Evolutionary conservation across 2,329 filamentous ascomycete genomes (phyloP).

Genomic region (Pseudofabraea citricarpa): DNA sequence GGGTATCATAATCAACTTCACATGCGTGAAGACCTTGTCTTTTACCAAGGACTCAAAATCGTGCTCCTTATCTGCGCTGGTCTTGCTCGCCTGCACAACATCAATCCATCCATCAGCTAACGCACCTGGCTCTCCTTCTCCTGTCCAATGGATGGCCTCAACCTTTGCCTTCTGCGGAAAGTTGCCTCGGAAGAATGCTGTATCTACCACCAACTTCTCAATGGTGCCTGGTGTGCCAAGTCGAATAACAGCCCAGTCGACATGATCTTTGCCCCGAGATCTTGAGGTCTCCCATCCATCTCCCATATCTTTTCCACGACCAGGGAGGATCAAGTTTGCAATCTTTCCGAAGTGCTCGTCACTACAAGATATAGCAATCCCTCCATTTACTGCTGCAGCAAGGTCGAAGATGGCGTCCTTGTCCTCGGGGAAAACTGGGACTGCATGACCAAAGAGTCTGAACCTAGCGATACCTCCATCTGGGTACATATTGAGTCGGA

Average conservation of each 20-base stretch:
- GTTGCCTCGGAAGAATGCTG: constrained; percentile 79
- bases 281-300: constrained; percentile 84
- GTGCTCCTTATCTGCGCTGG: constrained; percentile 69
- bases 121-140: constrained; percentile 47
- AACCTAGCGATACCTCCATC: constrained; percentile 82
- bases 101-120: constrained; percentile 60
- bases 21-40: constrained; percentile 66
- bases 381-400: constrained; percentile 74
- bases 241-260: constrained; percentile 77
- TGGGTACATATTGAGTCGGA: constrained; percentile 78
- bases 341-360: constrained; percentile 83
- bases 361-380: constrained; percentile 68
- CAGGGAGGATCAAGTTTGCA: constrained; percentile 74
- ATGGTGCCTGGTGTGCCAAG: constrained; percentile 63
- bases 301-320: constrained; percentile 78
- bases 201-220: constrained; percentile 69
- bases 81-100: constrained; percentile 62
- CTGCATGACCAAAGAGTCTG: constrained; percentile 69
- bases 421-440: constrained; percentile 70
- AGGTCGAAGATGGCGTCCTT: constrained; percentile 65
- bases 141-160: constrained; percentile 53
- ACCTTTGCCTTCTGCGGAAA: constrained; percentile 74
- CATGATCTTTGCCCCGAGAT: constrained; percentile 64
- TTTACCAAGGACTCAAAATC: constrained; percentile 52
- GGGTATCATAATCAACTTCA: constrained; percentile 82